phyloP scores from a whole-genome alignment of 805 yeast species.

The Ogataea nakhonphanomensis region DNA sequence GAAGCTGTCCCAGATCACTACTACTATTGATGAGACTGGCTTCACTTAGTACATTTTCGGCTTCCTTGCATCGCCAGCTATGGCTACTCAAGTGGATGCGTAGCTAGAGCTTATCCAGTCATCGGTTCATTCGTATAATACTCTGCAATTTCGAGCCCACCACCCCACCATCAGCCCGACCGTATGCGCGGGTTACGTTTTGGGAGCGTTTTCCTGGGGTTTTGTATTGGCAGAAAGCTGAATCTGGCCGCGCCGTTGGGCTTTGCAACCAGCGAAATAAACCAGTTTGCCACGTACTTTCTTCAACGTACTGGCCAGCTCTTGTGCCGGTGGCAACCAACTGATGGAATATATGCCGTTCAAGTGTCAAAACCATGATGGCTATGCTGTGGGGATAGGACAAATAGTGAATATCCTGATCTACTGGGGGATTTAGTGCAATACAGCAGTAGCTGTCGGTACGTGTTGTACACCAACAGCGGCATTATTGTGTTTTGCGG shows the following conservation, averaged over 20 bases:
- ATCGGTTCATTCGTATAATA: constrained; percentile 39
- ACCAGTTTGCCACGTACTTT: constrained; percentile 44
- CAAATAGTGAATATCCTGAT: constrained; percentile 36
- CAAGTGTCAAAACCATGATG: constrained; percentile 45
- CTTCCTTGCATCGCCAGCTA: constrained; percentile 45
- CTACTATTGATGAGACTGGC: constrained; percentile 53
- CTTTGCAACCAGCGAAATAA: constrained; percentile 47
- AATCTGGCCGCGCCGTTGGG: constrained; percentile 44
- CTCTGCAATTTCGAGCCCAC: constrained; percentile 38
- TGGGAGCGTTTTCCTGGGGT: constrained; percentile 54
- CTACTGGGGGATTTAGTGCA: neutral
- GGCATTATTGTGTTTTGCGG: constrained; percentile 26
- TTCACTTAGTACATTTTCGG: constrained; percentile 49
- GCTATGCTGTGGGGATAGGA: constrained; percentile 40
- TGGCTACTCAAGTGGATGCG: constrained; percentile 49
- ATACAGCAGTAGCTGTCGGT: constrained; percentile 31
- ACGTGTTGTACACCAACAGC: constrained; percentile 23
- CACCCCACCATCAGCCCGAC: constrained; percentile 41
- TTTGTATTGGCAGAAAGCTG: constrained; percentile 47
- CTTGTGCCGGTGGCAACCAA: constrained; percentile 52
- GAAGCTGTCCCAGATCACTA: constrained; percentile 40
- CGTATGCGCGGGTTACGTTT: constrained; percentile 44
- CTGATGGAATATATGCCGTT: constrained; percentile 48
- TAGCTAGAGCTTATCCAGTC: constrained; percentile 41
- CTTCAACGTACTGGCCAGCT: constrained; percentile 38